Conservation (phyloP, 2,329 filamentous ascomycete species). For the Pestalotiopsis sp. region DNA sequence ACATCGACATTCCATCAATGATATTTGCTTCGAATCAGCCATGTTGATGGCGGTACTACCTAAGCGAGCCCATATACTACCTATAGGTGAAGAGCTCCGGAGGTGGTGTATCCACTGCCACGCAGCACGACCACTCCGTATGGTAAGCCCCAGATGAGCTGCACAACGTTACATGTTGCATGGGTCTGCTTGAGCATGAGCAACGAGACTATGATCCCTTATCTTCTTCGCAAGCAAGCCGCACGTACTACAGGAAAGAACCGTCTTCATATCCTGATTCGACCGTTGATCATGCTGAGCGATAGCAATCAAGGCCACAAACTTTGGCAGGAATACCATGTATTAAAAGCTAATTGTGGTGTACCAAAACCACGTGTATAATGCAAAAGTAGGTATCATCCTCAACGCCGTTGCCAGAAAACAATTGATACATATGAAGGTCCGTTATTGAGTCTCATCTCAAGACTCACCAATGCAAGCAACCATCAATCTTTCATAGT, state of each 20-base stretch:
- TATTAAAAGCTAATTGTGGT: background rate
- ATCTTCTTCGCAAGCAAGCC: background rate
- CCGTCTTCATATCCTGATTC: too few species aligned
- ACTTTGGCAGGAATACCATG: background rate
- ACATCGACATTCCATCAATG: too few species aligned
- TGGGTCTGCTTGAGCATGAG: background rate
- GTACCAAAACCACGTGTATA: background rate
- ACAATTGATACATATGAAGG: background rate
- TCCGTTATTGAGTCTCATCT: slow-evolving; percentile 18
- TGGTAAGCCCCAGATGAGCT: background rate
- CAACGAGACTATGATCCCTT: background rate
- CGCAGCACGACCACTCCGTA: background rate
- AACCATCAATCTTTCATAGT: slow-evolving; percentile 78
- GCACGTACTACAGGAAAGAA: too few species aligned
- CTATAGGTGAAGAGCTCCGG: too few species aligned
- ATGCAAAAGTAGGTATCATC: slow-evolving; percentile 1
- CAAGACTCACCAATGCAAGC: slow-evolving; percentile 59
- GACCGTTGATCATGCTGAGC: background rate
- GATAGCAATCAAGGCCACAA: background rate
- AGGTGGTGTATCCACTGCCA: background rate
- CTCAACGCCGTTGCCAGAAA: slow-evolving; percentile 6
- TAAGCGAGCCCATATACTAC: too few species aligned
- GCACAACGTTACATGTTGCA: background rate
- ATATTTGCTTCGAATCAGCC: too few species aligned
- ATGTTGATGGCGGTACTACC: too few species aligned